Base-by-base conservation (phyloP, 257 asterid genomes). In the Pogostemon cablin region DNA sequence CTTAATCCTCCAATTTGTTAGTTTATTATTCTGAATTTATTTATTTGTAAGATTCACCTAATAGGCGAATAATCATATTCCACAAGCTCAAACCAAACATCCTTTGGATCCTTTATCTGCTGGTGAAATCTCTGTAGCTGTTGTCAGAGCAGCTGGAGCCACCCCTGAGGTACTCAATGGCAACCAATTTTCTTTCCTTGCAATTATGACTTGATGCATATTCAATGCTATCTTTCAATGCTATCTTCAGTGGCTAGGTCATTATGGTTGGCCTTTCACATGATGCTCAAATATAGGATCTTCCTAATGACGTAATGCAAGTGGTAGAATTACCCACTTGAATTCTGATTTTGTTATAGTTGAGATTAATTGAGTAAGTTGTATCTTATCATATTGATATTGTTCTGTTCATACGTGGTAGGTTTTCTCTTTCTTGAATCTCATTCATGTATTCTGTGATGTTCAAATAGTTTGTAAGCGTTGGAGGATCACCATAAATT, bases 61-160 rank as follows among this genome's bases (percentile, higher is more conserved):
- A 20, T 20, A 20, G 25, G 25, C 25, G 37, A 50, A 57, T 70
- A 38, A 48, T 42, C 40, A 44, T 6, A 37, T 59, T 12, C 73
- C 66, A 58, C 81, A 90, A 84, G 88, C 88, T 57, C 98, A 92
- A 65, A 87, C 87, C 12, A 68, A 82, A 68, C 98, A 92, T 81
- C 98, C 98, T 41, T 85, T 92, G 88, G 98, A 92, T 67, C 98
- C 96, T 71, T 82, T 92, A 75, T 82, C 96, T 62, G 88, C 93
- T 71, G 80, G 93, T 67, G 98, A 92, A 78, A 90, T 92, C 70
- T 82, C 96, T 34, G 91, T 92, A 66, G 95, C 96, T 12, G 95
- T 92, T 43, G 98, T 92, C 72, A 85, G 98, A 76, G 93, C 95
- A 62, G 96, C 98, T 52, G 98, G 98, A 78, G 95, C 96, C 58